phyloP scores from a whole-genome alignment of 805 yeast genomes.

The Saccharomyces paradoxus region DNA sequence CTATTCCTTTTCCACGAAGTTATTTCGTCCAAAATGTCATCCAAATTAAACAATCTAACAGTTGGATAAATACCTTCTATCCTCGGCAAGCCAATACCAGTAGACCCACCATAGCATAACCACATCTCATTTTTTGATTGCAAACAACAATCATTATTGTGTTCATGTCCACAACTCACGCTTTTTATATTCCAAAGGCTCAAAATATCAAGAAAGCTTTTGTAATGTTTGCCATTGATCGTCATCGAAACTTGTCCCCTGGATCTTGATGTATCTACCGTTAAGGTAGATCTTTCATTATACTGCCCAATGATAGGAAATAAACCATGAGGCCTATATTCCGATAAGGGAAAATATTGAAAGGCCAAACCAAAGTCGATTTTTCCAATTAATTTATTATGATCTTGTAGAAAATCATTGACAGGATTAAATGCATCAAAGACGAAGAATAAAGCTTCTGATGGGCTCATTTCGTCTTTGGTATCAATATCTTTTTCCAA shows the following conservation, averaged over 20 bases:
- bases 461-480: not conserved
- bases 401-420: slow-evolving; percentile 1
- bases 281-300: slow-evolving; percentile 33
- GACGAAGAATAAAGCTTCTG: slow-evolving; percentile 6
- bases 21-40: slow-evolving; percentile 36
- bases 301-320: slow-evolving; percentile 36
- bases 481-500: not conserved
- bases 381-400: not conserved
- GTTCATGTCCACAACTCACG: slow-evolving; percentile 61
- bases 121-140: slow-evolving; percentile 37
- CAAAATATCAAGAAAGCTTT: slow-evolving; percentile 25
- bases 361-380: slow-evolving; percentile 43
- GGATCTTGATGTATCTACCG: slow-evolving; percentile 16
- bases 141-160: slow-evolving; percentile 57
- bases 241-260: slow-evolving; percentile 9
- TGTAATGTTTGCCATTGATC: not conserved
- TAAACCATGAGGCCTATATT: slow-evolving; percentile 36
- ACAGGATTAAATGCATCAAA: slow-evolving; percentile 10
- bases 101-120: slow-evolving; percentile 63
- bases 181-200: slow-evolving; percentile 42
- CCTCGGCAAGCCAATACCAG: slow-evolving; percentile 60
- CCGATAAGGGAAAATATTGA: slow-evolving; percentile 61
- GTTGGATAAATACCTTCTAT: slow-evolving; percentile 43
- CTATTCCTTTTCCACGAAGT: slow-evolving; percentile 53
- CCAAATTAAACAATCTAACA: slow-evolving; percentile 45